These are phyloP conservation scores for Fusarium pilosicola DNA, from an alignment of 2,329 filamentous ascomycete genomes.

Conservation along the genomic window DNA sequence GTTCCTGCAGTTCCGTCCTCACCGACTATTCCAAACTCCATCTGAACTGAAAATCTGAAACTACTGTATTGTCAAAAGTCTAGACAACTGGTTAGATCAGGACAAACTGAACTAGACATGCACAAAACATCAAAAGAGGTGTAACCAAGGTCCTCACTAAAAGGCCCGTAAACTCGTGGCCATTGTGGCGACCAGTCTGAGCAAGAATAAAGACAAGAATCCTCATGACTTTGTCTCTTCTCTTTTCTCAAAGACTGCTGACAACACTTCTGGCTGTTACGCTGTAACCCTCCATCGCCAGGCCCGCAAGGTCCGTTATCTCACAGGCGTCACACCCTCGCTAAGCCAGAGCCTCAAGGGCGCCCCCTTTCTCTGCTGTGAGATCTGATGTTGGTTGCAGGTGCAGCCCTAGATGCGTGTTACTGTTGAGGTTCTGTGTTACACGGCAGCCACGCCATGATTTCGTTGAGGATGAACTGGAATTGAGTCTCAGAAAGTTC, in stretches of 20 bases:
- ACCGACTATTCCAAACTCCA: slow-evolving; percentile 37
- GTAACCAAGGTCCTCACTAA: slow-evolving; percentile 1
- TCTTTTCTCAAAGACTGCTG: not conserved
- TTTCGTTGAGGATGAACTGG: slow-evolving; percentile 16
- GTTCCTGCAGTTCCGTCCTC: slow-evolving; percentile 43
- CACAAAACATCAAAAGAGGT: slow-evolving; percentile 24
- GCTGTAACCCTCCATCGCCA: slow-evolving; percentile 26
- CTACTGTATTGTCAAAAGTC: slow-evolving; percentile 13
- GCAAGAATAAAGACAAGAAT: slow-evolving; percentile 10
- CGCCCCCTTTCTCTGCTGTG: slow-evolving; percentile 13
- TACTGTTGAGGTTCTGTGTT: slow-evolving; percentile 22
- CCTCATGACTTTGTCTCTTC: not conserved
- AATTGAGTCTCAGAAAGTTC: slow-evolving; percentile 12
- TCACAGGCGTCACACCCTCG: slow-evolving; percentile 34
- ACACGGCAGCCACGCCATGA: slow-evolving; percentile 14
- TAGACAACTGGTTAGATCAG: slow-evolving; percentile 8
- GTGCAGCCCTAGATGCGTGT: slow-evolving; percentile 14
- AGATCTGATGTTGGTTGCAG: slow-evolving; percentile 33
- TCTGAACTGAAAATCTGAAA: slow-evolving; percentile 21
- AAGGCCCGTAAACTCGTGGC: slow-evolving; percentile 14
- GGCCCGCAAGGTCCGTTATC: slow-evolving; percentile 27
- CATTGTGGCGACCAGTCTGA: slow-evolving; percentile 14
- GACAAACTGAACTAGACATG: slow-evolving; percentile 19
- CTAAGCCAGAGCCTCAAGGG: slow-evolving; percentile 33
- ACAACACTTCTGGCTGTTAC: not conserved